Evolutionary conservation across 176 grass and related monocot genomes (phyloP).

Genomic region (Avena eriantha): DNA sequence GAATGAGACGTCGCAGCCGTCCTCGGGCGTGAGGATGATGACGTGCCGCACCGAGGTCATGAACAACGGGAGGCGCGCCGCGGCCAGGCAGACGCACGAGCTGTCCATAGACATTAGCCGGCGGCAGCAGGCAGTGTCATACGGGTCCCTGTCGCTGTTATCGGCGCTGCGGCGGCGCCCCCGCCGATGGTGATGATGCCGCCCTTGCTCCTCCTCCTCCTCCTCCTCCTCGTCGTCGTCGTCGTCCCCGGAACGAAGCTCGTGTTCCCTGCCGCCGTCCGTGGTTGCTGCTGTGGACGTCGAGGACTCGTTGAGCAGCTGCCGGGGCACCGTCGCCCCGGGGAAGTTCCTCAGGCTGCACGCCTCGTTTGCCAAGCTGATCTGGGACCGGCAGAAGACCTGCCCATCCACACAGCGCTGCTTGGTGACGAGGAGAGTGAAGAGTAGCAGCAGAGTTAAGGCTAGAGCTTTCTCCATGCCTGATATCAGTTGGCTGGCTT

Average conservation of each 20-base stretch:
- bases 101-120: conserved; percentile 69
- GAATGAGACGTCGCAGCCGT: conserved; percentile 68
- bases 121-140: conserved; percentile 75
- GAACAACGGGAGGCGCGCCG: conserved; percentile 61
- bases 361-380: conserved; percentile 75
- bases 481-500: neutral
- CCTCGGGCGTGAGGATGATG: conserved; percentile 54
- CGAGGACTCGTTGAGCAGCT: conserved; percentile 54
- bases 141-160: conserved; percentile 38
- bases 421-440: conserved; percentile 5
- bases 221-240: neutral
- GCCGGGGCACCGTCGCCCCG: conserved; percentile 1
- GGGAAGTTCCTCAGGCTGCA: conserved; percentile 53
- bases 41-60: conserved; percentile 58
- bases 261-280: neutral
- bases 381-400: conserved; percentile 72
- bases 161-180: conserved; percentile 46
- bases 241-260: conserved; percentile 15
- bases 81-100: conserved; percentile 67
- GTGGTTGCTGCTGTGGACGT: neutral
- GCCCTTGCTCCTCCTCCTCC: neutral
- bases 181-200: conserved; percentile 22
- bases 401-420: conserved; percentile 25
- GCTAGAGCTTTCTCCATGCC: conserved; percentile 36
- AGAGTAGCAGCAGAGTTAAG: conserved; percentile 36